Conservation (phyloP, 2,329 filamentous ascomycete species). For the Paecilomyces niveus region DNA sequence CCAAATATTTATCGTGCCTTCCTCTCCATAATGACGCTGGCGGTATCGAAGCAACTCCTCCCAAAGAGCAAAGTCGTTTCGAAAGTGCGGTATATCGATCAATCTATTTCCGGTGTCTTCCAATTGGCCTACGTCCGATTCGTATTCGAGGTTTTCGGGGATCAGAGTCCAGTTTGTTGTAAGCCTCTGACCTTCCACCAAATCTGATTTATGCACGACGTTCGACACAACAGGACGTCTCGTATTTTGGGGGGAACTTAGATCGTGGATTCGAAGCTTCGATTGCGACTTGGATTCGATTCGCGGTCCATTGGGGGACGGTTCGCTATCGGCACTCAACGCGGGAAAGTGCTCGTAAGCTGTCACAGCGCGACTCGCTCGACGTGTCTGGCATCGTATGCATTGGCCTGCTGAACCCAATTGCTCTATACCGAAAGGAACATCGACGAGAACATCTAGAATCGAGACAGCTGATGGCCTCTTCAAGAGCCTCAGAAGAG, state of each 20-base stretch:
- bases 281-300: conserved; percentile 5
- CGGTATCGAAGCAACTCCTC: conserved; percentile 37
- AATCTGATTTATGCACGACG: neutral
- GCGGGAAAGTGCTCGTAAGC: conserved; percentile 4
- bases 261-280: conserved; percentile 21
- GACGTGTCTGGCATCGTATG: conserved; percentile 20
- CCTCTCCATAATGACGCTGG: conserved; percentile 35
- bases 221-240: neutral
- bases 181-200: neutral
- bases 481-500: conserved; percentile 36
- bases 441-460: conserved; percentile 24
- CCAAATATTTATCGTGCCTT: conserved; percentile 37
- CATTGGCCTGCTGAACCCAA: conserved; percentile 20
- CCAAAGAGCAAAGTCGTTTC: conserved; percentile 37
- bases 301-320: conserved; percentile 1
- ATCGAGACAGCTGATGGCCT: conserved; percentile 34
- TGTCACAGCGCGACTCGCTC: conserved; percentile 4
- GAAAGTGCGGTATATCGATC: conserved; percentile 25
- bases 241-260: conserved; percentile 12
- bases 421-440: conserved; percentile 25
- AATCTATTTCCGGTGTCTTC: conserved; percentile 29
- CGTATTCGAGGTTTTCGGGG: conserved; percentile 30
- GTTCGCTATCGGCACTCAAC: conserved; percentile 1
- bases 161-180: conserved; percentile 18
- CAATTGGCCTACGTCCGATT: conserved; percentile 35